Base-by-base conservation (phyloP, 139 green algal species). In the Chlamydomonas schloesseri region DNA sequence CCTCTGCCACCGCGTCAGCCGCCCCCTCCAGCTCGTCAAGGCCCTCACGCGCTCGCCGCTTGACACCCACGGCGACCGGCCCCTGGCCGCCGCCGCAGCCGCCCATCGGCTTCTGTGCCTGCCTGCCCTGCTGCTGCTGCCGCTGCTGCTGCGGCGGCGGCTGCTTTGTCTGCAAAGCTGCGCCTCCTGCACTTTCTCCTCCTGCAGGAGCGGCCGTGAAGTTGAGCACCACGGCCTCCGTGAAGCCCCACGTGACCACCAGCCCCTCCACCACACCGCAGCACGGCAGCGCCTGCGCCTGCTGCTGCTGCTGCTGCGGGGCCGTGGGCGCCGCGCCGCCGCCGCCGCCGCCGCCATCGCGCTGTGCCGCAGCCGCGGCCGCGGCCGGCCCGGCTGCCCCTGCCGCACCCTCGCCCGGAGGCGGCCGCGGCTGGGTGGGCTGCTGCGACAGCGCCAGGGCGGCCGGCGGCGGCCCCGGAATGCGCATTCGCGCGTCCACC, bases 191-290 rank as follows among this genome's bases (percentile, higher is more conserved):
- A n/a, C n/a, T n/a, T n/a, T n/a, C n/a, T n/a, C n/a, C n/a, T n/a
- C n/a, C n/a, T n/a, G n/a, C n/a, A n/a, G 42, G 42, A 8, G 42
- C 42, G 42, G 42, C 42, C 8, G 42, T 50, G 60, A 67, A 67
- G 24, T 11, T n/a, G 24, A 87, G 81, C 69, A 87, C 55, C 2
- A 62, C 28, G 0, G 69, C 81, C 31, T 87, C 81, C 2, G 34
- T 71, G 36, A 37, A 20, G 53, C 55, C 33, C 81, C 81, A 87
- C 17, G 42, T 55, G 24, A 87, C 55, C 34, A 87, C 81, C 26
- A 87, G 53, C 28, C 34, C 81, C 36, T 78, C 69, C 20, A 80
- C 31, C n/a, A 28, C 67, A n/a, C n/a, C n/a, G n/a, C n/a, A n/a
- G n/a, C n/a, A n/a, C 24, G 62, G 4, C 62, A 5, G 17, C 62